Evolutionary conservation across 768 basidiomycete genomes (phyloP).

Genomic region (Epithele typhae): DNA sequence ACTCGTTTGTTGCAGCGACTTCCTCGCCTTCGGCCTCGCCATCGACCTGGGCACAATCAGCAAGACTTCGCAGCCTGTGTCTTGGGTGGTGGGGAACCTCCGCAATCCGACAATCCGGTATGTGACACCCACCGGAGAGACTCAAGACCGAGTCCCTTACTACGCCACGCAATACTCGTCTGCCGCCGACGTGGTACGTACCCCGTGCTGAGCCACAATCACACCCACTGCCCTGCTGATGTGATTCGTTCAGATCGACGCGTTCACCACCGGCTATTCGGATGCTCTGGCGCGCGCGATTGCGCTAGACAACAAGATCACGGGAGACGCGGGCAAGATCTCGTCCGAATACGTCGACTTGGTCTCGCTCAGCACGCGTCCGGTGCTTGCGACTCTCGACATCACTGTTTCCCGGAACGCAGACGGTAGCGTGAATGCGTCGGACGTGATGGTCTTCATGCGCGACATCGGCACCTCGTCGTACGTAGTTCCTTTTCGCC

Average conservation of each 20-base stretch:
- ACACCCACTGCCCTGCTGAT: no score
- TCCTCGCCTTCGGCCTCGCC: constrained; percentile 23
- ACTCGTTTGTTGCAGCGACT: constrained; percentile 3
- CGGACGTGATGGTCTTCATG: constrained; percentile 23
- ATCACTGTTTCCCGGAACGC: constrained; percentile 20
- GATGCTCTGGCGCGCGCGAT: constrained; percentile 15
- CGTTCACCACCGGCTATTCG: constrained; percentile 17
- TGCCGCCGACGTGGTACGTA: background rate
- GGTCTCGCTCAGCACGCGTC: constrained; percentile 23
- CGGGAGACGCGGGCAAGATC: constrained; percentile 16
- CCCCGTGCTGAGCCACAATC: background rate
- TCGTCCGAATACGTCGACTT: constrained; percentile 22
- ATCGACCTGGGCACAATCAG: constrained; percentile 23
- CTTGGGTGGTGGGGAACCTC: constrained; percentile 26
- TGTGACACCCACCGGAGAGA: constrained; percentile 6
- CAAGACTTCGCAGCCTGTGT: constrained; percentile 14
- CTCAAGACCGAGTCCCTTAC: constrained; percentile 16
- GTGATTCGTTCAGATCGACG: constrained; percentile 14
- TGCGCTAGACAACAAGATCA: constrained; percentile 21
- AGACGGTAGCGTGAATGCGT: constrained; percentile 15
- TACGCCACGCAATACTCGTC: constrained; percentile 8
- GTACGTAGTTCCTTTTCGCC: background rate
- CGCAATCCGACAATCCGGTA: constrained; percentile 24
- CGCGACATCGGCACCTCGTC: constrained; percentile 7
- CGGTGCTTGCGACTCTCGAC: constrained; percentile 23